Conservation (phyloP, 202 grass and related monocot genomes). For the Schoenoplectus tabernaemontani region DNA sequence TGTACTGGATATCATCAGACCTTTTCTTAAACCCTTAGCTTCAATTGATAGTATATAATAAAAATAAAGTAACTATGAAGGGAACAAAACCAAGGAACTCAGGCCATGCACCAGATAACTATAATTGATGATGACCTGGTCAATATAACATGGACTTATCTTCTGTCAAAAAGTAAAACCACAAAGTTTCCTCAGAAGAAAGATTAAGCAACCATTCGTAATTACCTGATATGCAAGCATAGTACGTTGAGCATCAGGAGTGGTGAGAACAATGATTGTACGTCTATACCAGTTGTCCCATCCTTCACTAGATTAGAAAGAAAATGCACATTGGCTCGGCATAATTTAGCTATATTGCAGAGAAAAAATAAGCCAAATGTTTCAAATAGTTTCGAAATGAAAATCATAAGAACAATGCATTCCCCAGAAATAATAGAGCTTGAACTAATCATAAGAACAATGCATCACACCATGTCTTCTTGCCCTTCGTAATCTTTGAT, state of each 20-base stretch:
- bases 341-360: conserved; percentile 44
- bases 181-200: neutral
- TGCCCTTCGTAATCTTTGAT: conserved; percentile 1
- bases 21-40: neutral
- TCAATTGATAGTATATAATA: neutral
- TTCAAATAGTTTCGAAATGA: conserved; percentile 16
- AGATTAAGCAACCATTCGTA: neutral
- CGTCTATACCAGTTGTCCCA: conserved; percentile 82
- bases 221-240: conserved; percentile 95
- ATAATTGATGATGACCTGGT: neutral
- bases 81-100: neutral
- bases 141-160: neutral
- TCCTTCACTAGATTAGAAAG: conserved; percentile 77
- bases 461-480: conserved; percentile 16
- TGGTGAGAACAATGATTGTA: conserved; percentile 97
- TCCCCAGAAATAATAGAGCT: neutral
- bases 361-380: neutral
- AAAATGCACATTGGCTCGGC: conserved; percentile 88
- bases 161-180: neutral
- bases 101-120: neutral
- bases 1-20: neutral
- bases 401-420: neutral
- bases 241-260: conserved; percentile 85
- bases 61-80: neutral
- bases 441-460: no score